Evolutionary conservation across 192 early-diverging fungal genomes (phyloP).

Genomic region (Geosiphon pyriformis): DNA sequence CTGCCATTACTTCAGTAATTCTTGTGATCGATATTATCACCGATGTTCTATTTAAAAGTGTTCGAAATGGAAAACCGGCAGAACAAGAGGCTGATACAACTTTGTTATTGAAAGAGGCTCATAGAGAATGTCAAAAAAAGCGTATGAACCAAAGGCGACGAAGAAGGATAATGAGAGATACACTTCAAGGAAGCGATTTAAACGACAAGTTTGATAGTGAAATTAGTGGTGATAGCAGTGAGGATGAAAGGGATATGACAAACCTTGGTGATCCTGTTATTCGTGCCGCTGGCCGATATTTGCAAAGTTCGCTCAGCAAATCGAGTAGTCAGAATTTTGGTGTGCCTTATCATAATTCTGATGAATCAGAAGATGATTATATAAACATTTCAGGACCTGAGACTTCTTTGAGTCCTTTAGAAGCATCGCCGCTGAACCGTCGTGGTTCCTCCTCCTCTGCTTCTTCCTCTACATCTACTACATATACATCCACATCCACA

Average conservation of each 20-base stretch:
- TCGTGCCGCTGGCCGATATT: conserved; percentile 4
- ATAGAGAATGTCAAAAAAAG: conserved; percentile 8
- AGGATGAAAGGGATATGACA: conserved; percentile 8
- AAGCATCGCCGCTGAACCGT: neutral
- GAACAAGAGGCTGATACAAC: conserved; percentile 15
- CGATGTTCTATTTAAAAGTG: conserved; percentile 40
- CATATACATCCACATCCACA: neutral
- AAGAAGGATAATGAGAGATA: conserved; percentile 3
- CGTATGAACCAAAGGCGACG: neutral
- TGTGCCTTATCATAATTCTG: conserved; percentile 13
- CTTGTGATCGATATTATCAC: conserved; percentile 36
- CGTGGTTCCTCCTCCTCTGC: neutral
- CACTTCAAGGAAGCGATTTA: neutral
- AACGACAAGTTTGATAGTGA: neutral
- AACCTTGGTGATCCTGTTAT: conserved; percentile 18
- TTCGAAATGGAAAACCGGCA: conserved; percentile 36
- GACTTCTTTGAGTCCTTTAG: neutral
- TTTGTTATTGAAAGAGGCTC: no score
- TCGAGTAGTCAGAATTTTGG: neutral
- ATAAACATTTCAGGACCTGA: neutral
- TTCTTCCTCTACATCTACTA: neutral
- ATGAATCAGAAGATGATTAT: conserved; percentile 6
- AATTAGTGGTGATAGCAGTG: neutral
- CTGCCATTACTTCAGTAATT: conserved; percentile 31
- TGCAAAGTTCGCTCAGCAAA: conserved; percentile 2